These are phyloP conservation scores for Stemphylium lycopersici DNA, from an alignment of 2,329 filamentous ascomycete genomes.

Conservation along the genomic window DNA sequence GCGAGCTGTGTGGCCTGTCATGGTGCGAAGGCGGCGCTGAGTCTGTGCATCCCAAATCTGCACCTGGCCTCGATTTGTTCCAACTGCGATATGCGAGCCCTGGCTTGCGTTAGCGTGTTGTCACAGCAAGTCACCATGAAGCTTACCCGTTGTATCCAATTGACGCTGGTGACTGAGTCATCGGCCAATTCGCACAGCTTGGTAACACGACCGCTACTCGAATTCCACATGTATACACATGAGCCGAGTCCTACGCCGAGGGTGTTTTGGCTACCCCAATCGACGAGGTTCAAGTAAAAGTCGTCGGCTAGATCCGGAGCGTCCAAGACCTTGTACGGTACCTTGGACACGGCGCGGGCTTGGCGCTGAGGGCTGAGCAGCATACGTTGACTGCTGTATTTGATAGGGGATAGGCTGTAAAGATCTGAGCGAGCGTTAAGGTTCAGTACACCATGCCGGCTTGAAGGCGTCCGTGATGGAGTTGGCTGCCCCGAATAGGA, in stretches of 20 bases:
- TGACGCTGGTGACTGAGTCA: constrained; percentile 94
- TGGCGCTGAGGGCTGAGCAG: constrained; percentile 88
- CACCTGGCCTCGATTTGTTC: constrained; percentile 90
- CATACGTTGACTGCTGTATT: constrained; percentile 91
- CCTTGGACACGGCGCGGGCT: constrained; percentile 89
- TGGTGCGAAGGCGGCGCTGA: constrained; percentile 83
- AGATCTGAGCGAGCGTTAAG: constrained; percentile 89
- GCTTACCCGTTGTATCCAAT: constrained; percentile 87
- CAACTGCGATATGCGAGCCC: constrained; percentile 93
- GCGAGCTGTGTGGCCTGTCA: constrained; percentile 93
- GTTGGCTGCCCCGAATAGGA: constrained; percentile 87
- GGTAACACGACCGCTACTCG: constrained; percentile 85
- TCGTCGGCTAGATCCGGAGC: constrained; percentile 95
- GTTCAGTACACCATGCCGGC: constrained; percentile 79
- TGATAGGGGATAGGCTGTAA: constrained; percentile 93
- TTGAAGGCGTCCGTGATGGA: constrained; percentile 86
- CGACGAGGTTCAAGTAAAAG: constrained; percentile 96
- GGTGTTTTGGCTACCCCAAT: constrained; percentile 96
- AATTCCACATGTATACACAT: constrained; percentile 99
- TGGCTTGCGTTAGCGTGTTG: constrained; percentile 35
- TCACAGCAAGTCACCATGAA: background rate
- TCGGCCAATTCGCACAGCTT: constrained; percentile 92
- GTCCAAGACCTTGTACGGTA: constrained; percentile 96
- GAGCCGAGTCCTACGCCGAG: constrained; percentile 90
- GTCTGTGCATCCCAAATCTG: constrained; percentile 98